Evolutionary conservation across 305 asterid genomes (phyloP).

Genomic region (Lippia alba): DNA sequence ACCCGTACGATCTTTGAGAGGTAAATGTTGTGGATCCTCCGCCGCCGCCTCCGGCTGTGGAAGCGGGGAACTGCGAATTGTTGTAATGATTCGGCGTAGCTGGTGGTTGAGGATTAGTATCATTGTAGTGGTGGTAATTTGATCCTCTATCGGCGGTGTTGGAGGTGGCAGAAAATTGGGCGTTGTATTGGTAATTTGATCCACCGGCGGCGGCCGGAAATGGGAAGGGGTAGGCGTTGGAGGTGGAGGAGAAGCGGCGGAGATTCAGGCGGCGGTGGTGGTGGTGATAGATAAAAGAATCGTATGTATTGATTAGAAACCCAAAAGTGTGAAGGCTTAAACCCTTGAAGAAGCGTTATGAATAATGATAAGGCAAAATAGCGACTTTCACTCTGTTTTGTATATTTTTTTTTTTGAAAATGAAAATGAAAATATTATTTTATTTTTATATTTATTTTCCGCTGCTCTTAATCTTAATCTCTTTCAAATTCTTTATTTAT

Average conservation of each 20-base stretch:
- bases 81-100: conserved; percentile 9
- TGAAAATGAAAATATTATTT: too few relatives aligned
- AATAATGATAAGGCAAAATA: too few relatives aligned
- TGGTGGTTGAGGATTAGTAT: neutral
- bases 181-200: conserved; percentile 18
- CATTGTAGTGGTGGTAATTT: too few relatives aligned
- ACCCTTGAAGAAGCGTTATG: conserved; percentile 18
- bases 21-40: conserved; percentile 41
- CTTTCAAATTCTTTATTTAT: too few relatives aligned
- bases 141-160: neutral
- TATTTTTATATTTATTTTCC: too few relatives aligned
- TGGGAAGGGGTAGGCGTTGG: conserved; percentile 29
- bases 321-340: conserved; percentile 30
- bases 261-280: conserved; percentile 42
- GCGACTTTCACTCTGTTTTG: neutral
- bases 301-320: conserved; percentile 29
- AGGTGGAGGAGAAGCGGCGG: conserved; percentile 41
- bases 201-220: conserved; percentile 8
- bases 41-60: conserved; percentile 32
- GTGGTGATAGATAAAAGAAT: neutral
- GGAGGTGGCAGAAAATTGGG: too few relatives aligned
- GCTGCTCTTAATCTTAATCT: too few relatives aligned
- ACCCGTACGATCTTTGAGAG: conserved; percentile 67
- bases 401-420: too few relatives aligned
- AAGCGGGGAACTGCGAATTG: conserved; percentile 11